Evolutionary conservation across 148 eudicot genomes (phyloP).

Genomic region (Arbutus unedo): DNA sequence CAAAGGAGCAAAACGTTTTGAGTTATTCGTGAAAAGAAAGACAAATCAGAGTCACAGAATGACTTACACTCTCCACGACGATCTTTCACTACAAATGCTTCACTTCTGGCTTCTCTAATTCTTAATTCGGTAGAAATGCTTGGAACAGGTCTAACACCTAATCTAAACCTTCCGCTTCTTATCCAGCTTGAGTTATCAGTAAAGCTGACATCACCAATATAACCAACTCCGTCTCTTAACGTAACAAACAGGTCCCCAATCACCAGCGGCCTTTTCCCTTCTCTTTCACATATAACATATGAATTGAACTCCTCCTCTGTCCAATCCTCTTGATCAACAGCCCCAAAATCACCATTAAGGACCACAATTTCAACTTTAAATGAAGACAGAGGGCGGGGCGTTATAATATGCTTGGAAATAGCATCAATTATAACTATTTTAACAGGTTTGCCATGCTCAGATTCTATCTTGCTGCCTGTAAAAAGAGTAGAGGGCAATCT

Average conservation of each 20-base stretch:
- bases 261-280: slow-evolving; percentile 76
- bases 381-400: slow-evolving; percentile 46
- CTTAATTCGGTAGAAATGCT: slow-evolving; percentile 24
- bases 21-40: neutral
- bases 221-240: slow-evolving; percentile 59
- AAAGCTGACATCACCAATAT: slow-evolving; percentile 39
- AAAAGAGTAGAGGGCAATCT: slow-evolving; percentile 49
- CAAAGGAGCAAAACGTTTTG: neutral
- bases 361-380: slow-evolving; percentile 48
- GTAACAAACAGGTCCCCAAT: slow-evolving; percentile 39
- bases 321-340: slow-evolving; percentile 62
- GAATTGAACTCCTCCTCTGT: slow-evolving; percentile 37
- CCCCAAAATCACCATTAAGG: slow-evolving; percentile 59
- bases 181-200: slow-evolving; percentile 93
- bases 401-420: slow-evolving; percentile 28
- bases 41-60: neutral
- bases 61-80: slow-evolving; percentile 88
- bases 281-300: slow-evolving; percentile 48
- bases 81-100: slow-evolving; percentile 71
- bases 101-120: slow-evolving; percentile 72
- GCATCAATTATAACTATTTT: slow-evolving; percentile 54
- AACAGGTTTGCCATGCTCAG: slow-evolving; percentile 37
- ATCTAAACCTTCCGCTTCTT: slow-evolving; percentile 62
- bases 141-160: slow-evolving; percentile 51
- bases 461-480: slow-evolving; percentile 49